Evolutionary conservation across 106 monocot species (phyloP), one percentile per base, ranked within the genome.

Genomic region (Allium cepa): DNA sequence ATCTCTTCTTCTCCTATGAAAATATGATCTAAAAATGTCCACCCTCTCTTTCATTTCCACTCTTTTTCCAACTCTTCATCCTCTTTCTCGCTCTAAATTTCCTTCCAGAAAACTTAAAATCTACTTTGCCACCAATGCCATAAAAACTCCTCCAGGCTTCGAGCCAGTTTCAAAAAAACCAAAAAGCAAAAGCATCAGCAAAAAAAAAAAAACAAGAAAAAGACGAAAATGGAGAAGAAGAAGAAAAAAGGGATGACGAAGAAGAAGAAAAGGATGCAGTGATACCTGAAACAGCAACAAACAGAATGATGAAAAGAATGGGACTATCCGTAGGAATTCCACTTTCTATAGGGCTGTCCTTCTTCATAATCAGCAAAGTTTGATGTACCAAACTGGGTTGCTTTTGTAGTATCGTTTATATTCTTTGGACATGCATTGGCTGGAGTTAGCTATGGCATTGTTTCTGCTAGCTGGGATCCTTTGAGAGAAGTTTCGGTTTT

Each of bases 401-500:
- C 96, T 1, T 67, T 92, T 63, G 62, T 92, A 45, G 92, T 97
- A 26, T 97, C 97, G 56, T 97, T 97, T 81, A 10, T 87, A 73
- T 97, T 97, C 84, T 97, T 97, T 64, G 97, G 97, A 63, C 63
- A 84, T 10, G 89, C 97, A 17, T 69, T 97, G 57, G 80, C 87
- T 11, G 97, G 97, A 0, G 77, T 97, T 50, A 87, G 84, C 77
- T 97, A 97, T 49, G 97, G 92, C 2, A 97, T 97, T 69, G 97
- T 97, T 49, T 97, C 97, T 47, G 73, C 92, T 36, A 97, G 97
- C 82, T 97, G 97, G 97, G 97, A 97, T 62, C 97, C 97, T 4
- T n/a, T n/a, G n/a, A n/a, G n/a, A n/a, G n/a, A n/a, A n/a, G n/a
- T n/a, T n/a, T n/a, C n/a, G n/a, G n/a, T n/a, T n/a, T n/a, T n/a